Evolutionary conservation across 257 asterid genomes (phyloP), one percentile per base, ranked within the genome.

Genomic region (Plantago ovata): DNA sequence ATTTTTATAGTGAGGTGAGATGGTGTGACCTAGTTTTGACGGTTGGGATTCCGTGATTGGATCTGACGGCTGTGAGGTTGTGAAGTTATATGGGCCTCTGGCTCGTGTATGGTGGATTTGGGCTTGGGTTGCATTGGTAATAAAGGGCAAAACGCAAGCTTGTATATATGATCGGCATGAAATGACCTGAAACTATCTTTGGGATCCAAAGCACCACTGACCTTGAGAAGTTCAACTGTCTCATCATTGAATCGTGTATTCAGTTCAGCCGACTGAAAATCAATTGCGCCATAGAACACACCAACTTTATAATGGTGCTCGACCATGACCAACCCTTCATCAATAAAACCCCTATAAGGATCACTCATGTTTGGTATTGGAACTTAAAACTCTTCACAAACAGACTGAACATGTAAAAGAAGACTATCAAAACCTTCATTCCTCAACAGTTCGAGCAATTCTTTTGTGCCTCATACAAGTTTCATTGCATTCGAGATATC

Each of bases 1-100:
- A 10, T 16, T 19, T 54, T 71, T 70, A 77, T 53, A 22, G 36
- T 28, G 36, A 3, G 36, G 4, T 16, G 32, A 24, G 41, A 16
- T 14, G 9, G 33, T 7, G 15, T 63, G 64, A 67, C 85, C 85
- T 76, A 75, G 62, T 50, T 11, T 49, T 36, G 10, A 81, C 78
- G 80, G 80, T 22, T 32, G 39, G 3, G 87, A 74, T 74, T 24
- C 0, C 3, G 13, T 13, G 16, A 3, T 2, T 41, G 38, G 44
- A 69, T 49, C 56, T 2, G 28, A 32, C 12, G 67, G 65, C 14
- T 28, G 36, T 28, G 36, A 28, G 36, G 36, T 28, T 24, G 2
- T 24, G 36, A 28, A 8, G 36, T 28, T 28, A 3, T 28, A 28
- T 1, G 36, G 36, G 36, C 36, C 7, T 28, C 36, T 3, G 7